Evolutionary conservation across 805 yeast genomes (phyloP), one percentile per base, ranked within the genome.

Genomic region (Dipodascopsis tothii): DNA sequence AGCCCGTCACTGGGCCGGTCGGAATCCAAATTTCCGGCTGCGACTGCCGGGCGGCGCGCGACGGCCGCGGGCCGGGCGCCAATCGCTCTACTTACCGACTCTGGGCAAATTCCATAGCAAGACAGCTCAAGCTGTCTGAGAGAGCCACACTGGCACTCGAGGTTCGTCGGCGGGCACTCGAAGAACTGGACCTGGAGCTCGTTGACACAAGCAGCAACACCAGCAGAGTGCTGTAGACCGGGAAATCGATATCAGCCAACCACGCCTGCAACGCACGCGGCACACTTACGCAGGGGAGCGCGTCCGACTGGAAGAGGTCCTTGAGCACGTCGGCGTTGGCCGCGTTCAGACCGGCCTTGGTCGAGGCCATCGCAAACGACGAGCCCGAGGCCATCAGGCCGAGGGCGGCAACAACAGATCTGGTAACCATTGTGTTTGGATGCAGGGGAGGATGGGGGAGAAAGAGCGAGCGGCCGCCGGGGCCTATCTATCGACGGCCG

Each of bases 101-200:
- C 41, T 3, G 52, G 52, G 33, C 52, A 48, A 21, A 48, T 48
- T 17, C 52, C 52, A 27, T 48, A 48, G 43, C 52, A 48, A 16
- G 51, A 42, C 21, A 46, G 36, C 43, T 48, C 52, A 16, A 48
- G 50, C 43, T 48, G 51, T 17, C 41, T 39, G 6, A 48, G 36
- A 3, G 52, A 43, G 5, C 36, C 48, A 28, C 52, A 48, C 34
- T 48, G 52, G 25, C 52, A 48, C 33, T 48, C 51, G 18, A 36
- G 33, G 35, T 46, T 46, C n/a, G 33, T 11, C 2, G 42, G 39
- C 17, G 22, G 28, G 35, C 52, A 48, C 9, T 35, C 35, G 22
- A 48, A 48, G 23, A 48, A 46, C 9, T 39, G 9, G 16, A 34
- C 37, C 20, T 48, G 48, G 21, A 48, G 39, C 16, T 21, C 37